Evolutionary conservation across 306 rosid genomes (phyloP).

Genomic region (Cicer yamashitae): DNA sequence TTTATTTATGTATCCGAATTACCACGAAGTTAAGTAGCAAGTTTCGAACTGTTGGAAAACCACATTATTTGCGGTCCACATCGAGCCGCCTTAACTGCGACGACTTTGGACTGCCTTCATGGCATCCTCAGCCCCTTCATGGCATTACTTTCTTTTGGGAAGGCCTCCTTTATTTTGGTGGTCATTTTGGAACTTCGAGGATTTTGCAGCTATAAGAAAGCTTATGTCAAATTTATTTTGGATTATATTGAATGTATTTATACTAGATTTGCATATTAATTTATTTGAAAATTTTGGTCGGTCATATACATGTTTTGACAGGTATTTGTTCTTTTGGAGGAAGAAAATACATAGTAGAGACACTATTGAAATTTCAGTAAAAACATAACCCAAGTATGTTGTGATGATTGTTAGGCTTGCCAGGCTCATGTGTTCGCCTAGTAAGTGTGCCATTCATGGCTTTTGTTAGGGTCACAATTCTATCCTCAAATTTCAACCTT

Average conservation of each 20-base stretch:
- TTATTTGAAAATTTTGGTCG: too few species aligned
- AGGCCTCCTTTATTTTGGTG: not conserved
- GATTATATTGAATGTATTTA: not conserved
- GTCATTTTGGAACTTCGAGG: not conserved
- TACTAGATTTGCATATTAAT: not conserved
- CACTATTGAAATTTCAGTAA: too few species aligned
- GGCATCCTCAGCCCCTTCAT: not conserved
- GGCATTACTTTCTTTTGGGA: not conserved
- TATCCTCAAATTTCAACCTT: not conserved
- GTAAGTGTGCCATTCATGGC: not conserved
- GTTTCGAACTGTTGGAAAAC: too few species aligned
- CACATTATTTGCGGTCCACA: too few species aligned
- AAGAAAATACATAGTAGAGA: too few species aligned
- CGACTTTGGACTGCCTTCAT: not conserved
- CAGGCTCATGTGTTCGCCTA: not conserved
- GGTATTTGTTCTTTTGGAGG: too few species aligned
- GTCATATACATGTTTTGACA: too few species aligned
- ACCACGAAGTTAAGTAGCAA: too few species aligned
- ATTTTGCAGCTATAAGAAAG: not conserved
- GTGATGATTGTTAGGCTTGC: not conserved
- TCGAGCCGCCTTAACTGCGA: not conserved
- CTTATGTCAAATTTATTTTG: not conserved
- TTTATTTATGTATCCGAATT: too few species aligned
- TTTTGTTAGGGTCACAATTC: not conserved
- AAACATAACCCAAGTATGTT: not conserved